Conservation (phyloP, 2,329 filamentous ascomycete species). For the Nemania sp. region DNA sequence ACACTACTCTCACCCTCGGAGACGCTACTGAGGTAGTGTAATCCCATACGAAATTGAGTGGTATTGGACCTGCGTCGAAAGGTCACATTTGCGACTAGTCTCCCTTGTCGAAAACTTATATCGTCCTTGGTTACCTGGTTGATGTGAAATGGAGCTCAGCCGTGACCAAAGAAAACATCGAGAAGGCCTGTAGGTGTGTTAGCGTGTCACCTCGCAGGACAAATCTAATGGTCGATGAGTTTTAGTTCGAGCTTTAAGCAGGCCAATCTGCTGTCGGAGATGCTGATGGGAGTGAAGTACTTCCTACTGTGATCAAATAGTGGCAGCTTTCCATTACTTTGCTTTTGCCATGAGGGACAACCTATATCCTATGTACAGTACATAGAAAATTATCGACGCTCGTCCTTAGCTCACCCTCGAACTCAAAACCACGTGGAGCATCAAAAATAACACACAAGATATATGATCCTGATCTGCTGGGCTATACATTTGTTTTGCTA, state of each 20-base stretch:
- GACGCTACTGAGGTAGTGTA: conserved; percentile 8
- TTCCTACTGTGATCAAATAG: too few relatives aligned
- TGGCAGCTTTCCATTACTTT: too few relatives aligned
- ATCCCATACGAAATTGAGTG: conserved; percentile 14
- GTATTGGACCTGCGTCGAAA: conserved; percentile 34
- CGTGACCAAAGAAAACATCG: conserved; percentile 3
- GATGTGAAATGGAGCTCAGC: conserved; percentile 1
- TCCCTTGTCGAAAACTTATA: conserved; percentile 14
- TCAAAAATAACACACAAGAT: not conserved
- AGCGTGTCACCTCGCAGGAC: conserved; percentile 19
- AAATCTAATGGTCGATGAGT: not conserved
- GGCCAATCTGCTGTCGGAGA: conserved; percentile 11
- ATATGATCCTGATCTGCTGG: too few relatives aligned
- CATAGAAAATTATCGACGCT: too few relatives aligned
- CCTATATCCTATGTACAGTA: too few relatives aligned
- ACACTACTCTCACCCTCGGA: not conserved
- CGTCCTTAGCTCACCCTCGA: not conserved
- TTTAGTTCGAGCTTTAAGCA: not conserved
- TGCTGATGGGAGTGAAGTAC: not conserved
- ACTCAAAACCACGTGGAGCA: conserved; percentile 1
- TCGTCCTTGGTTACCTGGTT: conserved; percentile 4
- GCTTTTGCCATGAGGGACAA: too few relatives aligned
- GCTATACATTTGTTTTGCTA: too few relatives aligned
- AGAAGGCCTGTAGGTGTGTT: conserved; percentile 10
- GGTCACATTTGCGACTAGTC: conserved; percentile 32